Evolutionary conservation across 345 rosid genomes (phyloP).

Genomic region (Salix suchowensis): DNA sequence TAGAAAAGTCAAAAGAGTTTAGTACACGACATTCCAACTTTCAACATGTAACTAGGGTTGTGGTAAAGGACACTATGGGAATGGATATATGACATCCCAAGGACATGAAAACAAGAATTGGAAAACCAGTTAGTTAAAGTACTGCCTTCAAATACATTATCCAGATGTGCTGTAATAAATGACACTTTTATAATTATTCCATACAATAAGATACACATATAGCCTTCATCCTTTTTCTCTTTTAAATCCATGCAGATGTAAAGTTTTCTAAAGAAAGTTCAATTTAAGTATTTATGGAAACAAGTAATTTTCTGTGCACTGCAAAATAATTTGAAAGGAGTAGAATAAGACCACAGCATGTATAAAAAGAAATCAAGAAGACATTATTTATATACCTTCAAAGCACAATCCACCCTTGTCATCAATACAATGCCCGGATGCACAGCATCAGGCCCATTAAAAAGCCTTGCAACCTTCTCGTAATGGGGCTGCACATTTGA

Average conservation of each 20-base stretch:
- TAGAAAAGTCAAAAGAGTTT: no score
- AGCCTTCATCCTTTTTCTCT: not conserved
- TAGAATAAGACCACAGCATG: not conserved
- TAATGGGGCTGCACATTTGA: conserved; percentile 71
- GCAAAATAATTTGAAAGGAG: not conserved
- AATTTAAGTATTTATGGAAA: not conserved
- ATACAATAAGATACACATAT: not conserved
- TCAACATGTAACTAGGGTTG: no score
- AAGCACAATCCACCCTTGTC: conserved; percentile 92
- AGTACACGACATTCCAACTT: no score
- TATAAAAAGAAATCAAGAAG: not conserved
- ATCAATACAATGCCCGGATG: conserved; percentile 81
- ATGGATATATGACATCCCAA: no score
- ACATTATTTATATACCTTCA: conserved; percentile 52
- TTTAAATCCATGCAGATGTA: not conserved
- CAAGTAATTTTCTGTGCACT: not conserved
- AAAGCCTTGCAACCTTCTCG: conserved; percentile 91
- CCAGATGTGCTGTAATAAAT: no score
- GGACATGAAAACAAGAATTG: no score
- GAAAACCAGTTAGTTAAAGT: no score
- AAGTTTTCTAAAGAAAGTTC: not conserved
- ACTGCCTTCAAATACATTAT: no score
- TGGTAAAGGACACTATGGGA: no score
- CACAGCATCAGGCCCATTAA: conserved; percentile 77
- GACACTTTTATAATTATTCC: not conserved